A percentile compares a stretch with the other conserved stretches of the same genome.
phyloP scores from a whole-genome alignment of 139 green algal genomes.

The Chlorella ohadii region DNA sequence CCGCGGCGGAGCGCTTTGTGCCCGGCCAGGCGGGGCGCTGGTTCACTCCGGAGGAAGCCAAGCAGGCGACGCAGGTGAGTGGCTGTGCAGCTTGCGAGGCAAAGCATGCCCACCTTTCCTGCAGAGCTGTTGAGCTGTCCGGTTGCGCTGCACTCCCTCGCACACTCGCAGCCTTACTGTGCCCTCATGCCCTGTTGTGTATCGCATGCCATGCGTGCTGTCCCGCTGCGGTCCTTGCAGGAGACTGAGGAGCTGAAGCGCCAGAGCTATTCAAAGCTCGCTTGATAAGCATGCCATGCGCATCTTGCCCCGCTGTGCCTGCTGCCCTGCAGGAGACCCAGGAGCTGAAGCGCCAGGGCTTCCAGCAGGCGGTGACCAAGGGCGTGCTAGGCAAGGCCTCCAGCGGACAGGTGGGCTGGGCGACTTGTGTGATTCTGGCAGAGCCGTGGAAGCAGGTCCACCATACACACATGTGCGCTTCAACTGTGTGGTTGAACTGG shows the following conservation, averaged over 20 bases:
- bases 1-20: not conserved
- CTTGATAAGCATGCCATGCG: too few relatives aligned
- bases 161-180: too few relatives aligned
- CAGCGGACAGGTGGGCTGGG: not conserved
- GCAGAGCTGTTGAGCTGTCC: too few relatives aligned
- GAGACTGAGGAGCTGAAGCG: constrained; percentile 54
- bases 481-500: too few relatives aligned
- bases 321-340: constrained; percentile 32
- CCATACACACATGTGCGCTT: too few relatives aligned
- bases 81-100: not conserved
- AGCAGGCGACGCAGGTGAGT: constrained; percentile 7
- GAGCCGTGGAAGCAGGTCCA: too few relatives aligned
- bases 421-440: too few relatives aligned
- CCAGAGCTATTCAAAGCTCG: too few relatives aligned
- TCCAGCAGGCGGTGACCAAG: constrained; percentile 38
- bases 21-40: constrained; percentile 37
- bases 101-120: too few relatives aligned
- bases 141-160: too few relatives aligned
- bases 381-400: constrained; percentile 31
- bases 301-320: not conserved
- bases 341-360: constrained; percentile 56
- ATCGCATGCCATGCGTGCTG: not conserved
- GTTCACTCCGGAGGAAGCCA: constrained; percentile 51
- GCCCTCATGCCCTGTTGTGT: too few relatives aligned
- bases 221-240: not conserved